Conservation (phyloP, 1,284 basidiomycete genomes). For the Microbotryomycetes sp. region DNA sequence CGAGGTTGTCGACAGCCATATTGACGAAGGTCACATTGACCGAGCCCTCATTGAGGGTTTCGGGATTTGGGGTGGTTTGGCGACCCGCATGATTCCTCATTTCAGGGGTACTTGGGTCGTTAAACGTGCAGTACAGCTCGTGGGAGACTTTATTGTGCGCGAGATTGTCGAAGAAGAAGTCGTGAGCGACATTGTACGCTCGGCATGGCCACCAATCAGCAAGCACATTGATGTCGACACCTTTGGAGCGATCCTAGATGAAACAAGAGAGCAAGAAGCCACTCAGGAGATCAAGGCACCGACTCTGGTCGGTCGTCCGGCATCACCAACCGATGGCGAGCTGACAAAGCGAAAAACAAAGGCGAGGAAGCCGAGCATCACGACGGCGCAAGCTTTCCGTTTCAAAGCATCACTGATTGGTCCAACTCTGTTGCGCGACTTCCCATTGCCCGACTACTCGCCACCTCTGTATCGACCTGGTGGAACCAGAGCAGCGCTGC, state of each 20-base stretch:
- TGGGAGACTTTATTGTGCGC: slow-evolving; percentile 11
- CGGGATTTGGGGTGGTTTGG: slow-evolving; percentile 4
- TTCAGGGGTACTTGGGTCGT: slow-evolving; percentile 7
- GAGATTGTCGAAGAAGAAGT: slow-evolving; percentile 13
- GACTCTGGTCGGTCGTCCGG: background rate
- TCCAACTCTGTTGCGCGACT: slow-evolving; percentile 3
- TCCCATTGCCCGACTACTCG: slow-evolving; percentile 2
- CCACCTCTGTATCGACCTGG: slow-evolving; percentile 9
- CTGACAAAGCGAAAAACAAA: background rate
- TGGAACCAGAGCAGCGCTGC: slow-evolving; percentile 6
- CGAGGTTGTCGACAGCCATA: background rate
- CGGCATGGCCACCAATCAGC: background rate
- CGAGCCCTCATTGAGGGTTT: background rate
- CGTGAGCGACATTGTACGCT: slow-evolving; percentile 16
- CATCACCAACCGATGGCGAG: background rate
- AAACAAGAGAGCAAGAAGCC: slow-evolving; percentile 7
- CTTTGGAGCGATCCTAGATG: slow-evolving; percentile 4
- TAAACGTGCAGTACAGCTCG: background rate
- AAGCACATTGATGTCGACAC: slow-evolving; percentile 10
- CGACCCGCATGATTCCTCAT: slow-evolving; percentile 2
- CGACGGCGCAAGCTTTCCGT: slow-evolving; percentile 2
- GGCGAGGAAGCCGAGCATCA: background rate
- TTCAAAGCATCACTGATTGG: slow-evolving; percentile 15
- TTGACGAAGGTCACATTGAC: slow-evolving; percentile 8
- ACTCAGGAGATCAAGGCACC: slow-evolving; percentile 1